Base-by-base conservation (phyloP, 352 stramenopile genomes). In the Pythium brachiatum region DNA sequence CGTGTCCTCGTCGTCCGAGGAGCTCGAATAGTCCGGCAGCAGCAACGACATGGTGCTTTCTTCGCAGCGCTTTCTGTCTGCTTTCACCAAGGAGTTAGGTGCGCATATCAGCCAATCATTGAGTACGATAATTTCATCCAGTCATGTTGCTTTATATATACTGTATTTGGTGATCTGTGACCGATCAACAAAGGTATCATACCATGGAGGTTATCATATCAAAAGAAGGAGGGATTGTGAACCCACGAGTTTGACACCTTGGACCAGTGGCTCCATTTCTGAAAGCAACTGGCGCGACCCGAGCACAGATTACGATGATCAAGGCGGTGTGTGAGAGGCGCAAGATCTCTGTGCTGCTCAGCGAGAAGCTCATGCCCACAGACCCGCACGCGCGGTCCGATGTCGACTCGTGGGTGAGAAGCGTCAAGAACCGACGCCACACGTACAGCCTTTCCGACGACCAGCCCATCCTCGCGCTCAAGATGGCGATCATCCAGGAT, bases 21-120 rank as follows among this genome's bases (percentile, higher is more conserved):
- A 69, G 55, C 62, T 69, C 20, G 62, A 69, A 55, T 69, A 69
- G 41, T 69, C 62, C 2, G 60, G 60, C 29, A 69, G 25, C 7
- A 68, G 44, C 43, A 69, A 54, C 62, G 62, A 69, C 62, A 69
- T 69, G 8, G 9, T 38, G 31, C 31, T 38, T 38, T 7, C 15
- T n/a, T n/a, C n/a, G n/a, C n/a, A n/a, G n/a, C n/a, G n/a, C 31
- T 38, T 7, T 38, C 31, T 38, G 31, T 38, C 31, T 38, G 31
- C 31, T 38, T 38, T 12, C 8, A 15, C 8, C 31, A 9, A 38
- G 15, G 31, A 38, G 31, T 12, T 38, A 38, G 8, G 31, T 12
- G 15, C n/a, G 31, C 9, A 38, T 38, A 38, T 38, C 31, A 38
- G 31, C 31, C 31, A 38, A 38, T 38, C 31, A 38, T 38, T 12